phyloP scores from a whole-genome alignment of 2,329 filamentous ascomycete genomes.

The Pestalotiopsis sp. region DNA sequence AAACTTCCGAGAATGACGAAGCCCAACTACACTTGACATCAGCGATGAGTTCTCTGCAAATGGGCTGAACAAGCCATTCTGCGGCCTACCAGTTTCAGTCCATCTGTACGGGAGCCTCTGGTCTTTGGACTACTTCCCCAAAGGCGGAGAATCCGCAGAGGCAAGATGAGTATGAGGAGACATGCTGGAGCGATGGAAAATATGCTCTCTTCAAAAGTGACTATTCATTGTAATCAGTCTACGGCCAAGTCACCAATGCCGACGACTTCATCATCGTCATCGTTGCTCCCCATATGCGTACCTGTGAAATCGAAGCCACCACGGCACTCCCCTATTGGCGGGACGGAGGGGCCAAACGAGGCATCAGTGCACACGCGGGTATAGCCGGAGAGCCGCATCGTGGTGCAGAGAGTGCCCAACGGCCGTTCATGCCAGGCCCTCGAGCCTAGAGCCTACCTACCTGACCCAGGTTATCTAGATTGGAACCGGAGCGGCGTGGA shows the following conservation, averaged over 20 bases:
- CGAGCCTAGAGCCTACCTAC: neutral
- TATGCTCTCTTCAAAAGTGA: conserved; percentile 15
- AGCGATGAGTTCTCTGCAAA: neutral
- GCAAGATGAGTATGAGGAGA: conserved; percentile 1
- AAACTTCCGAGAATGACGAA: neutral
- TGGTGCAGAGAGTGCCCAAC: neutral
- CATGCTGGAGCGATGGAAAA: conserved; percentile 14
- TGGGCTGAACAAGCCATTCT: neutral
- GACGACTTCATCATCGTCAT: no score
- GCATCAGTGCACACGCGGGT: neutral
- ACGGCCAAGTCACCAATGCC: neutral
- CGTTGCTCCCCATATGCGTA: neutral
- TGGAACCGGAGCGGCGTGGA: neutral
- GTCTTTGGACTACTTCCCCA: conserved; percentile 8
- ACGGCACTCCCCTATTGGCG: neutral
- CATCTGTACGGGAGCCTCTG: neutral
- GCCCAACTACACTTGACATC: conserved; percentile 2
- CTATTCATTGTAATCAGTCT: conserved; percentile 2
- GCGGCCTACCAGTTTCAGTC: conserved; percentile 1
- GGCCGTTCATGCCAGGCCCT: neutral
- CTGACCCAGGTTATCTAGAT: neutral
- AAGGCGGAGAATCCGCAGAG: conserved; percentile 2
- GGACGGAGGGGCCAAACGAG: neutral
- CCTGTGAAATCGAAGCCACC: conserved; percentile 13
- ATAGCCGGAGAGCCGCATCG: neutral